Evolutionary conservation across 371 early-diverging fungal species (phyloP), one percentile per base, ranked within the genome.

Genomic region (Thermomucor indicae-seudaticae): DNA sequence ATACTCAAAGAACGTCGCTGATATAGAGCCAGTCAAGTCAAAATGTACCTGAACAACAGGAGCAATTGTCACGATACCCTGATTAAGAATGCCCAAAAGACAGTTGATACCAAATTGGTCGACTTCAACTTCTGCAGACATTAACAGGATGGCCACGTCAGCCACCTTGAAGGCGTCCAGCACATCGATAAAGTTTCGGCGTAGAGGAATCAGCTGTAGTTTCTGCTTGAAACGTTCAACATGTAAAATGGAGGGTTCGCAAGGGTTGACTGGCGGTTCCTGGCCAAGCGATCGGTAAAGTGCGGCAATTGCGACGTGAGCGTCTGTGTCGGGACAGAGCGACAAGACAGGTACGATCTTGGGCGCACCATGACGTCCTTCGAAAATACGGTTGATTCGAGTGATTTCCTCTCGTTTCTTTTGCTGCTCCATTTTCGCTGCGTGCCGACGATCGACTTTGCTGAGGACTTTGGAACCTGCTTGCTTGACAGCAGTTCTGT

Each of bases 81-180:
- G 94, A 38, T 89, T 81, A 63, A 90, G 88, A 43, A 97, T 83
- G 37, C 89, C 83, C 24, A 83, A 70, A 51, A 97, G 59, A 48
- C 83, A 79, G 55, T 73, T 77, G 65, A 88, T 86, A 41, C 98
- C 98, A 68, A 93, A 91, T 43, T 75, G 74, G 65, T 96, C 98
- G 3, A 97, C 96, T 62, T 96, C 96, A 6, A 80, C 88, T n/a
- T 84, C 79, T 3, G 94, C 91, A 6, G 93, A 92, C 66, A 96
- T 60, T 10, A 92, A 67, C 50, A 93, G 81, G 32, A 97, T 57
- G 54, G 90, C 81, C 60, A 88, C 89, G 68, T 97, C 98, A 32
- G 93, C 91, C 0, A 93, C 89, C 64, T 90, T 91, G 66, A 86
- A 83, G 1, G 87, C 90, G 68, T 96, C 95, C 62, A 97, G 60